phyloP scores from a whole-genome alignment of 2,329 filamentous ascomycete species.

The Ophiostoma montium region DNA sequence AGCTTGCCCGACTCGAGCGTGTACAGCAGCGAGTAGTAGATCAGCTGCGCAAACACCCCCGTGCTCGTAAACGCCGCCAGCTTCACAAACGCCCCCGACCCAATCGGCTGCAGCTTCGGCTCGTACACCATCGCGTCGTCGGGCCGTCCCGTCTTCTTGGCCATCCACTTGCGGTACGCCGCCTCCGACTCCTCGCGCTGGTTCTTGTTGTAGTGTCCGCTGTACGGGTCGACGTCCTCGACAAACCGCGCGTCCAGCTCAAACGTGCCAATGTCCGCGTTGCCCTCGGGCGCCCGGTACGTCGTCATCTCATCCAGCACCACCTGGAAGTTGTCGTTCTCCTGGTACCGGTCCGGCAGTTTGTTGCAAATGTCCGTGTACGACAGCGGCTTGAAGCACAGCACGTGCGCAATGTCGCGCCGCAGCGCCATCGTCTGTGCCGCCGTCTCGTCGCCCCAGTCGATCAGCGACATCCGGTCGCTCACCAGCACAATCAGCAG shows the following conservation, averaged over 20 bases:
- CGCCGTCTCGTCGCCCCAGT: constrained; percentile 46
- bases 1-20: constrained; percentile 53
- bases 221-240: constrained; percentile 86
- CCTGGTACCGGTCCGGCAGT: constrained; percentile 76
- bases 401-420: constrained; percentile 79
- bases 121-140: constrained; percentile 81
- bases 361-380: constrained; percentile 84
- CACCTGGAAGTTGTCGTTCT: constrained; percentile 74
- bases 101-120: constrained; percentile 64
- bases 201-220: constrained; percentile 91
- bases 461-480: constrained; percentile 69
- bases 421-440: constrained; percentile 60
- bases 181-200: constrained; percentile 90
- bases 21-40: constrained; percentile 80
- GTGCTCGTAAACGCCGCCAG: constrained; percentile 72
- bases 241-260: constrained; percentile 78
- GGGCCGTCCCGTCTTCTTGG: constrained; percentile 71
- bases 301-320: constrained; percentile 78
- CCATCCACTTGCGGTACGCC: constrained; percentile 75
- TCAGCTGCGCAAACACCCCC: constrained; percentile 74
- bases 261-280: constrained; percentile 88
- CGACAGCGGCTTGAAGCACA: constrained; percentile 92
- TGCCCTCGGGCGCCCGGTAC: constrained; percentile 79
- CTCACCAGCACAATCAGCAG: constrained; percentile 82
- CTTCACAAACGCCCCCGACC: constrained; percentile 60